phyloP scores from a whole-genome alignment of 2,329 filamentous ascomycete species.

The Trichoderma sp. region DNA sequence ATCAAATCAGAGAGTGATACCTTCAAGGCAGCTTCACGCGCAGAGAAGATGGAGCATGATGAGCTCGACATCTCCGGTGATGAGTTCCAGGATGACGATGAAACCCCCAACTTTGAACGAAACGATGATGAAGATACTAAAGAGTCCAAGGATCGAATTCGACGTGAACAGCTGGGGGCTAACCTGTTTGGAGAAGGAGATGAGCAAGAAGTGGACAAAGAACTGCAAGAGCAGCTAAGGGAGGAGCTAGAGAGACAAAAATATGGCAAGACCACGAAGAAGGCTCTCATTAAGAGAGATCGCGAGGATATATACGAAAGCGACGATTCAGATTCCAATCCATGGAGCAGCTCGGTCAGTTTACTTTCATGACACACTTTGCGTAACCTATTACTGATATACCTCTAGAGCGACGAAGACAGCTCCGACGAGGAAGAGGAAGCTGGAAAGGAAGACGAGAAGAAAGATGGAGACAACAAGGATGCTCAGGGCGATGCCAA shows the following conservation, averaged over 20 bases:
- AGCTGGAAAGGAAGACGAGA: conserved; percentile 35
- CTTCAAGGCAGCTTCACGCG: conserved; percentile 57
- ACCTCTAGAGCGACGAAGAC: conserved; percentile 48
- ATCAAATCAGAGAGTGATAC: conserved; percentile 67
- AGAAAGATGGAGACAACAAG: conserved; percentile 58
- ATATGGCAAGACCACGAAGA: conserved; percentile 73
- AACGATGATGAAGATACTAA: conserved; percentile 81
- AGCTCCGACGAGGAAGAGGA: conserved; percentile 37
- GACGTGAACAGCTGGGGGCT: conserved; percentile 78
- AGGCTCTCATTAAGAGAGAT: conserved; percentile 79
- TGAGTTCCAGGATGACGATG: conserved; percentile 86
- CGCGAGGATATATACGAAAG: conserved; percentile 83
- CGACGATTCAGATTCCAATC: conserved; percentile 51
- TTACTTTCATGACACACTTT: not conserved
- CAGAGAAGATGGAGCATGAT: conserved; percentile 66
- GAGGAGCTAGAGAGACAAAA: conserved; percentile 67
- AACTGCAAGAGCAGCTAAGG: conserved; percentile 66
- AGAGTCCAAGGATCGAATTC: conserved; percentile 67
- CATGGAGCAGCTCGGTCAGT: conserved; percentile 40
- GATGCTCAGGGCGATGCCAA: conserved; percentile 55
- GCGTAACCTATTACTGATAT: not conserved
- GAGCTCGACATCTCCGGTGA: conserved; percentile 66
- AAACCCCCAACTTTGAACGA: conserved; percentile 68
- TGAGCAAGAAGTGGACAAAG: conserved; percentile 69
- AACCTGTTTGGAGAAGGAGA: conserved; percentile 73